A percentile compares a stretch with the other conserved stretches of the same genome.
phyloP scores from a whole-genome alignment of 2,329 filamentous ascomycete species.

The Ceratocystis smalleyi region DNA sequence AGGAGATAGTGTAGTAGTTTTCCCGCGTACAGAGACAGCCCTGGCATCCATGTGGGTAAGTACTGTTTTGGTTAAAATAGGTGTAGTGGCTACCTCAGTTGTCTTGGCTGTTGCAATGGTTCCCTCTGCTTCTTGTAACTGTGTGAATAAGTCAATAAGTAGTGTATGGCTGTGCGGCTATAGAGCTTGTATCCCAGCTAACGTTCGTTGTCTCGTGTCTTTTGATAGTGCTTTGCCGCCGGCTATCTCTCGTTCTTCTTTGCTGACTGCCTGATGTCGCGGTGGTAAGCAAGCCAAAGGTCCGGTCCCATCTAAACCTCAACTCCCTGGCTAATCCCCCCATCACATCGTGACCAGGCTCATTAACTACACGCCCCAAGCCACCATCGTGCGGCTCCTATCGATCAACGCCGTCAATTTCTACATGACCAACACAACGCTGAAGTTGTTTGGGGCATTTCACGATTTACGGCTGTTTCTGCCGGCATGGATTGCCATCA shows the following conservation, averaged over 20 bases:
- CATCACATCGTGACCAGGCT: constrained; percentile 38
- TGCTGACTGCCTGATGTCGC: constrained; percentile 69
- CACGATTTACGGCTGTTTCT: constrained; percentile 55
- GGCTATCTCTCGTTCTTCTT: constrained; percentile 72
- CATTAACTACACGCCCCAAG: constrained; percentile 66
- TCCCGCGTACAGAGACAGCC: constrained; percentile 48
- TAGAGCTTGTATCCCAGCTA: background rate
- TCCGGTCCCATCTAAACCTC: constrained; percentile 14
- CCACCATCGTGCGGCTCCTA: constrained; percentile 63
- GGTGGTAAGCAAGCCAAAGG: constrained; percentile 42
- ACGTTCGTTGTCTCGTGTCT: background rate
- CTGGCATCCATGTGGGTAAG: constrained; percentile 61
- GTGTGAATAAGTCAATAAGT: too few species aligned
- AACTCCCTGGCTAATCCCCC: background rate
- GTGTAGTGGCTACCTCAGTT: background rate
- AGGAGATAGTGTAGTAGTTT: constrained; percentile 17
- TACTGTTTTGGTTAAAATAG: constrained; percentile 16
- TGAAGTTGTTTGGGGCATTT: constrained; percentile 54
- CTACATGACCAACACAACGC: constrained; percentile 57
- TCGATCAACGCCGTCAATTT: constrained; percentile 60
- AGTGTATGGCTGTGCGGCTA: background rate
- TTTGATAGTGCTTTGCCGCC: constrained; percentile 52
- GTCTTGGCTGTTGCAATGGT: background rate
- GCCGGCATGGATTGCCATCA: constrained; percentile 64
- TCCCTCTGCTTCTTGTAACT: background rate